These are phyloP conservation scores for Acanthamoeba royreba DNA, from an alignment of 208 protist genomes.

Conservation along the genomic window DNA sequence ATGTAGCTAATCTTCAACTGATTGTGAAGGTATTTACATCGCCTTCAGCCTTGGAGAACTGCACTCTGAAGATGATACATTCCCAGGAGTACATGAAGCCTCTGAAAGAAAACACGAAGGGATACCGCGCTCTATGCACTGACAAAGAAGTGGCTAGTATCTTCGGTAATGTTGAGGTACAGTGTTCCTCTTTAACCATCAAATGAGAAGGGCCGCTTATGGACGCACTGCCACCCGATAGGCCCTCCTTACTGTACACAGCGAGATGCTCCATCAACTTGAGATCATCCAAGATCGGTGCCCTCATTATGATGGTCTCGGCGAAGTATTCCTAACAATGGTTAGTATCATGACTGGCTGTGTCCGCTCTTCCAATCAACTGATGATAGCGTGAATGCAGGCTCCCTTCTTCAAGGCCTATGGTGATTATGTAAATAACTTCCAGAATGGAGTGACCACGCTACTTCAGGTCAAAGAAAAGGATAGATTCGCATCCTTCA, in stretches of 20 bases:
- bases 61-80: not conserved
- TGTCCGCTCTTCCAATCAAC: not conserved
- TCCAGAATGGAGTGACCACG: slow-evolving; percentile 11
- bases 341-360: not conserved
- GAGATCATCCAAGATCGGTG: not conserved
- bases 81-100: slow-evolving; percentile 37
- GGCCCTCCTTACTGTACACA: slow-evolving; percentile 2
- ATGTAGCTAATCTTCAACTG: not conserved
- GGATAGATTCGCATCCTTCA: not conserved
- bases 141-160: not conserved
- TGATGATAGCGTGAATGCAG: not conserved
- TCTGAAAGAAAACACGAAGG: slow-evolving; percentile 12
- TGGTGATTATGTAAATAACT: slow-evolving; percentile 42
- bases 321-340: slow-evolving; percentile 43
- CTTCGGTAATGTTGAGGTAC: too few species aligned
- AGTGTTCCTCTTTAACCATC: too few species aligned
- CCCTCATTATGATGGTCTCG: not conserved
- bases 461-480: not conserved
- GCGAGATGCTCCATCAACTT: slow-evolving; percentile 9
- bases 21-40: too few species aligned
- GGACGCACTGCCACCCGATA: too few species aligned
- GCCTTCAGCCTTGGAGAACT: not conserved
- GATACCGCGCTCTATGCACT: not conserved
- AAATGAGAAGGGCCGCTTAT: too few species aligned
- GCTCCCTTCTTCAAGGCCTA: slow-evolving; percentile 44